phyloP scores from a whole-genome alignment of 768 basidiomycete genomes.

The Leccinellum luteum region DNA sequence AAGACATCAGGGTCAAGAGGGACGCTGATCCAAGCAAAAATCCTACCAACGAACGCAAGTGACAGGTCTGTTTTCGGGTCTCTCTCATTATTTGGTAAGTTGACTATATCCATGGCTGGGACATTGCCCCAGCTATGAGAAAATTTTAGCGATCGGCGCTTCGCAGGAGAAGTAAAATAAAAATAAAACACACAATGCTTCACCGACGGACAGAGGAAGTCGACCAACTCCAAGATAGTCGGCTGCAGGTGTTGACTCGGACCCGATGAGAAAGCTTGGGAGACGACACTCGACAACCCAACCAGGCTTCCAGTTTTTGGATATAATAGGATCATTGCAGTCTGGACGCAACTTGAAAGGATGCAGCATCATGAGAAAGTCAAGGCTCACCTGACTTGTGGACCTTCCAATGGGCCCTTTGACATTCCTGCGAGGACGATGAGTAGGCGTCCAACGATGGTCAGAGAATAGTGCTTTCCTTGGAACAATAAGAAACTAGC shows the following conservation, averaged over 20 bases:
- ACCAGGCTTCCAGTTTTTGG: constrained; percentile 17
- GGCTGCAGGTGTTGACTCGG: neutral
- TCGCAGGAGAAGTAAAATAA: neutral
- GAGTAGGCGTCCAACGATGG: neutral
- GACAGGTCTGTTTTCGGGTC: constrained; percentile 17
- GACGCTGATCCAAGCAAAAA: neutral
- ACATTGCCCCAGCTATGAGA: constrained; percentile 33
- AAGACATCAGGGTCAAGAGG: neutral
- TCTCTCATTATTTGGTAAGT: constrained; percentile 23
- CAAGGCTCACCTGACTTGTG: constrained; percentile 36
- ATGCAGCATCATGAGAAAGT: neutral
- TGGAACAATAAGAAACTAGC: constrained; percentile 47
- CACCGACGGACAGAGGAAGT: constrained; percentile 24
- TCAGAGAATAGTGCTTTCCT: constrained; percentile 10
- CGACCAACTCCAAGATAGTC: too few relatives aligned
- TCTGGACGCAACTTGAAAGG: constrained; percentile 7
- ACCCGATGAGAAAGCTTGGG: constrained; percentile 17
- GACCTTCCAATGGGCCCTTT: constrained; percentile 37
- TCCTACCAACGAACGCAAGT: constrained; percentile 26
- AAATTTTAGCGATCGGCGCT: neutral
- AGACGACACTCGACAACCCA: constrained; percentile 23
- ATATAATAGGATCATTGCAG: constrained; percentile 25
- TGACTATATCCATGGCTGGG: constrained; percentile 34
- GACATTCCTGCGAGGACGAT: constrained; percentile 34
- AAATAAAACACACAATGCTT: constrained; percentile 19